Evolutionary conservation across 306 rosid genomes (phyloP).

Genomic region (Cucurbita ficifolia): DNA sequence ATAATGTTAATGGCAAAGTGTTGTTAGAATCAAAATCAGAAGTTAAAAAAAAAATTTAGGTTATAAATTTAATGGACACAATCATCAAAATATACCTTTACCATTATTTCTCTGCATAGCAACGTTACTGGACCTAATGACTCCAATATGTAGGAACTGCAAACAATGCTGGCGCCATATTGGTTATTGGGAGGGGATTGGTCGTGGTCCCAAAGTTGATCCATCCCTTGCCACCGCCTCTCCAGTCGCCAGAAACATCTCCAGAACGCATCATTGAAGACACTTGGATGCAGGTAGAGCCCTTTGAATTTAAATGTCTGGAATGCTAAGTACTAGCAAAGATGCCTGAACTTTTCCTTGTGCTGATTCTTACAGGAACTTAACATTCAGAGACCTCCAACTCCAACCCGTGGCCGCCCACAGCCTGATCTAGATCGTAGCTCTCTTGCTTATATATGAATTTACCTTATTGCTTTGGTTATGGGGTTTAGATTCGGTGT

Average conservation of each 20-base stretch:
- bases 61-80: neutral
- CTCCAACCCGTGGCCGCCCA: constrained; percentile 97
- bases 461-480: neutral
- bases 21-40: neutral
- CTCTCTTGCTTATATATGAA: constrained; percentile 93
- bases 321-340: neutral
- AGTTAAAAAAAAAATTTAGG: neutral
- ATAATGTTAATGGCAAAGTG: neutral
- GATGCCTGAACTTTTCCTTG: neutral
- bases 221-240: constrained; percentile 95
- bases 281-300: constrained; percentile 87
- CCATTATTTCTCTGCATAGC: neutral
- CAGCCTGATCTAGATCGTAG: constrained; percentile 91
- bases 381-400: constrained; percentile 95
- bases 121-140: neutral
- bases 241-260: constrained; percentile 95
- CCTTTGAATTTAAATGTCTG: neutral
- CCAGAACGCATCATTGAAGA: constrained; percentile 80
- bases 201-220: constrained; percentile 96
- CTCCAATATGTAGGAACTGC: constrained; percentile 55
- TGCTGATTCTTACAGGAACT: constrained; percentile 44
- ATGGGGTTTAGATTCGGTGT: neutral
- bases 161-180: constrained; percentile 95
- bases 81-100: neutral
- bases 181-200: constrained; percentile 96